Evolutionary conservation across 306 rosid species (phyloP).

Genomic region (Cicer judaicum): DNA sequence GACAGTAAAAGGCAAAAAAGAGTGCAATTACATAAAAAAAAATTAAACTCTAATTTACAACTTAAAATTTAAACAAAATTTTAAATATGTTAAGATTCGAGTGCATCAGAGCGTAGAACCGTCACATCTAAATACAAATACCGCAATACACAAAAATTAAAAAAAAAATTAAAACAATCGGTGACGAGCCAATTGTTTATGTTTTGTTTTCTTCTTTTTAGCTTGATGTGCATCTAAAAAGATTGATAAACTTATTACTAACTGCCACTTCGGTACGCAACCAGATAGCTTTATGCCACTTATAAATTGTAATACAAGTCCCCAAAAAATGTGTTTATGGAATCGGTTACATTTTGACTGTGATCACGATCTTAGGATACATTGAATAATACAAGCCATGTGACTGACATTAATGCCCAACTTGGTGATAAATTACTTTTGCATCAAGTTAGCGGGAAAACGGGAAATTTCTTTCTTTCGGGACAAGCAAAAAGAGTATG

Average conservation of each 20-base stretch:
- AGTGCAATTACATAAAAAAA: not conserved
- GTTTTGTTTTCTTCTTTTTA: not conserved
- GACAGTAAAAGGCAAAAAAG: not conserved
- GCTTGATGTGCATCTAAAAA: not conserved
- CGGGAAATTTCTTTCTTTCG: slow-evolving; percentile 17
- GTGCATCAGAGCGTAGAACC: too few species aligned
- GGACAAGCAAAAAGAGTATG: slow-evolving; percentile 15
- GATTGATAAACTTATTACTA: not conserved
- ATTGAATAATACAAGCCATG: not conserved
- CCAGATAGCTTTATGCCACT: not conserved
- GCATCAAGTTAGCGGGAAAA: slow-evolving; percentile 30
- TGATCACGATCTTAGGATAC: not conserved
- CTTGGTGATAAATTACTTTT: slow-evolving; percentile 20
- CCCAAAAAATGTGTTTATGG: not conserved
- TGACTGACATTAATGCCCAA: slow-evolving; percentile 30
- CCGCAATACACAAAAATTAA: too few species aligned
- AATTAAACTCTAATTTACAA: not conserved
- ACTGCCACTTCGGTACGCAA: not conserved
- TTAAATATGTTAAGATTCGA: too few species aligned
- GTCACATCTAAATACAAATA: too few species aligned
- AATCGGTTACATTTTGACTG: not conserved
- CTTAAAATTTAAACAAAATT: not conserved
- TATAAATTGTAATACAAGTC: not conserved
- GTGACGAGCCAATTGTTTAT: not conserved
- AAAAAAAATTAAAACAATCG: not conserved